These are phyloP conservation scores for Coemansia sp. DNA, from an alignment of 192 early-diverging fungal species.

Conservation along the genomic window DNA sequence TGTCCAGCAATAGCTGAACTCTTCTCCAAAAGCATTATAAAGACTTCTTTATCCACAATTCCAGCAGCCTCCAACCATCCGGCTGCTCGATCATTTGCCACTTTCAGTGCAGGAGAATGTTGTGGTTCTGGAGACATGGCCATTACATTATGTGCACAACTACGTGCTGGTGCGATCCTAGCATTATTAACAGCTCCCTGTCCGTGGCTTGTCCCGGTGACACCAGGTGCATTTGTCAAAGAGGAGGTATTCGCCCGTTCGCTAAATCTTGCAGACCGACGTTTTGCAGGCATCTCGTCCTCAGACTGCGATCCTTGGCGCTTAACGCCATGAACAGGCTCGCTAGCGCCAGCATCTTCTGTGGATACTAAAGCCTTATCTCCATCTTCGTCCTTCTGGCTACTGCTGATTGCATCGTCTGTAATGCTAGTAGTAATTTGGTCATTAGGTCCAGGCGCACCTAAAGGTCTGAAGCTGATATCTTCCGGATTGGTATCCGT, in stretches of 20 bases:
- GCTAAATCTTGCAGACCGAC: constrained; percentile 48
- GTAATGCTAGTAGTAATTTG: neutral
- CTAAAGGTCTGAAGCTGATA: neutral
- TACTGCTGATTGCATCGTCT: neutral
- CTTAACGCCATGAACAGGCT: constrained; percentile 5
- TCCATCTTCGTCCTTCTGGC: neutral
- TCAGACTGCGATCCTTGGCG: constrained; percentile 38
- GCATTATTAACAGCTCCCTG: neutral
- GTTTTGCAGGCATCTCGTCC: constrained; percentile 47
- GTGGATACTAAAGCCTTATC: neutral
- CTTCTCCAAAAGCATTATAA: constrained; percentile 8
- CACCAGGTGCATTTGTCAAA: neutral
- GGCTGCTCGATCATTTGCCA: constrained; percentile 6
- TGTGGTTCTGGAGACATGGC: constrained; percentile 6
- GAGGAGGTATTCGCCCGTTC: constrained; percentile 24
- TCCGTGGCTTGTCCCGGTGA: neutral
- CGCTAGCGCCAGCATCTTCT: neutral
- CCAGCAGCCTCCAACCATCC: constrained; percentile 14
- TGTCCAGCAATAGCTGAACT: neutral
- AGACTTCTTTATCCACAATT: neutral
- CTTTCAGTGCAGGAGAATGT: constrained; percentile 17
- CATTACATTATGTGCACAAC: neutral
- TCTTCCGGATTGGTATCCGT: neutral
- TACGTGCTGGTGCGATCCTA: constrained; percentile 7
- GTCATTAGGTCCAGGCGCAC: neutral